A percentile compares a stretch with the other conserved stretches of the same genome.
phyloP scores from a whole-genome alignment of 1,284 basidiomycete genomes.

The Pisolithus thermaeus region DNA sequence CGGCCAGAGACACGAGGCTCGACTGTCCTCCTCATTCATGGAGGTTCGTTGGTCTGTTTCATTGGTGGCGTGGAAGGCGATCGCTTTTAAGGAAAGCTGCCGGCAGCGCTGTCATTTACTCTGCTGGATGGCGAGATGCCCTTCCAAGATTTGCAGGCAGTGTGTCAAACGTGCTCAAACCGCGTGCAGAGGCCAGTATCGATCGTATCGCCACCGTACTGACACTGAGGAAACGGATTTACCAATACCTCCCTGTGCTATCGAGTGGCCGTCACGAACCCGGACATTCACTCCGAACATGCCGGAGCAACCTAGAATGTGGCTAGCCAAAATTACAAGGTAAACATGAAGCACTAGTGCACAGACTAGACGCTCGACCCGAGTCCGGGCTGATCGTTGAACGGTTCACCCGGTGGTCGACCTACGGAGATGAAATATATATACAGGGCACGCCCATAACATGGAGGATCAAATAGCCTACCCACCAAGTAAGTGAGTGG shows the following conservation, averaged over 20 bases:
- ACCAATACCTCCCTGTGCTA: not conserved
- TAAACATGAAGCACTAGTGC: not conserved
- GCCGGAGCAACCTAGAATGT: not conserved
- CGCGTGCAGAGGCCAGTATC: not conserved
- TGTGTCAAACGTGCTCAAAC: constrained; percentile 2
- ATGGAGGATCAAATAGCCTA: not conserved
- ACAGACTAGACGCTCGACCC: not conserved
- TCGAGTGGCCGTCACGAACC: not conserved
- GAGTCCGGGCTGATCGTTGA: not conserved
- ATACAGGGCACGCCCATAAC: not conserved
- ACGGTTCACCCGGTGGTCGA: not conserved
- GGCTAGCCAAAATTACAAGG: not conserved
- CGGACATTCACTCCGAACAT: not conserved
- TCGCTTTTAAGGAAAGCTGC: not conserved
- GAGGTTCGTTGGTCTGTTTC: not conserved
- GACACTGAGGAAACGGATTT: not conserved
- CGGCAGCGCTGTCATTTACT: not conserved
- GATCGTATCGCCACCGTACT: not conserved
- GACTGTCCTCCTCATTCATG: not conserved
- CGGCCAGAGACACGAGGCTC: constrained; percentile 14
- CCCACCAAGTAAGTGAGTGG: not conserved
- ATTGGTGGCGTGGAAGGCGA: not conserved
- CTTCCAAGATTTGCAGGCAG: not conserved
- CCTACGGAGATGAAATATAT: not conserved
- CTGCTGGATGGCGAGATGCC: not conserved